These are phyloP conservation scores for Cystobasidium pallidum DNA, from an alignment of 1,284 basidiomycete genomes.

Conservation along the genomic window DNA sequence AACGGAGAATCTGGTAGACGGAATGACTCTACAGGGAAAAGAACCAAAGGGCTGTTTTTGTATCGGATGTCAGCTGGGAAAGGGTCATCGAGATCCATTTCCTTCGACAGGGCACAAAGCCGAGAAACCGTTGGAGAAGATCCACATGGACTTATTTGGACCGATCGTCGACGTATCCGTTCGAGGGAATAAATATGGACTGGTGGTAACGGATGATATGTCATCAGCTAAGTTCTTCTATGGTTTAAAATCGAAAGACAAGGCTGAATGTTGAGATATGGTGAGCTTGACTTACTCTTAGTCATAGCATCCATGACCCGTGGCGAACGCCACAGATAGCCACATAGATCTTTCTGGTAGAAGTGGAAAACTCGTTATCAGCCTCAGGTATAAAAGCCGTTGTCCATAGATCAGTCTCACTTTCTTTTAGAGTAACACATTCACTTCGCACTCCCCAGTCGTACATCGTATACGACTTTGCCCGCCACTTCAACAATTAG, in stretches of 20 bases:
- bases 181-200: constrained; percentile 1
- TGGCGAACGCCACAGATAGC: too few relatives aligned
- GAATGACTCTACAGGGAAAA: constrained; percentile 8
- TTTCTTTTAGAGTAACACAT: too few relatives aligned
- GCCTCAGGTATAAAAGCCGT: too few relatives aligned
- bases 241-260: neutral
- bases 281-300: too few relatives aligned
- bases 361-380: too few relatives aligned
- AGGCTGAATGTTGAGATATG: too few relatives aligned
- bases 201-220: constrained; percentile 6
- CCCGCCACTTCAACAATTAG: too few relatives aligned
- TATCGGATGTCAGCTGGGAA: constrained; percentile 19
- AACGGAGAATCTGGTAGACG: neutral
- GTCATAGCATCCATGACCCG: too few relatives aligned
- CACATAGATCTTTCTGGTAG: too few relatives aligned
- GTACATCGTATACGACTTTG: too few relatives aligned
- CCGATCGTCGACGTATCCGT: constrained; percentile 4
- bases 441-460: too few relatives aligned
- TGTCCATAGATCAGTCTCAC: too few relatives aligned
- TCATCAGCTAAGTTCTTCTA: constrained; percentile 3
- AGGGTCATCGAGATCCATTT: constrained; percentile 33
- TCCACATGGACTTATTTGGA: constrained; percentile 17
- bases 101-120: neutral
- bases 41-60: constrained; percentile 19
- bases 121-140: constrained; percentile 1